Base-by-base conservation (phyloP, 2,329 filamentous ascomycete species). In the Pseudocercospora cruenta region DNA sequence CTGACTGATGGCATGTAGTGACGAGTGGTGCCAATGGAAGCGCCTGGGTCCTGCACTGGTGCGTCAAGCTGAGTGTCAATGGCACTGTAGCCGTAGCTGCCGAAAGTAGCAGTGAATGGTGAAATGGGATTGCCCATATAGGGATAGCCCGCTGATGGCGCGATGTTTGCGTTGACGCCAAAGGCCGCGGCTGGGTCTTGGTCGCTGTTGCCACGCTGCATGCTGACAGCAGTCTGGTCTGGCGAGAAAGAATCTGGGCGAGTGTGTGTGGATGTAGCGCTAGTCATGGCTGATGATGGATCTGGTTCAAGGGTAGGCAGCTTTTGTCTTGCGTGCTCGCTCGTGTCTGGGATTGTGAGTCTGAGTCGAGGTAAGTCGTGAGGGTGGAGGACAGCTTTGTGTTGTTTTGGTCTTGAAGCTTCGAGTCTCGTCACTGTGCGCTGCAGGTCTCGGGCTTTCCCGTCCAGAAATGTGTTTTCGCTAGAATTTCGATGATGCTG, bases 341-440 rank as follows among this genome's bases (percentile, higher is more conserved):
- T 43, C 16, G 24, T 39, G 55, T 57, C 28, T 57, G 53, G 53
- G 53, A 57, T 57, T 33, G 51, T 57, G 24, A 51, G 53, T 57
- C 53, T 57, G 53, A 57, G 53, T 57, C 53, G 53, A 33, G 53
- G 53, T 33, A 28, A 33, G 28, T 33, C 12, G 24, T 57, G 53
- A 33, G 8, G 21, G 12, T n/a, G 28, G 26, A 57, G 22, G 53
- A 14, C 1, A 3, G 53, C 53, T 57, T 57, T 57, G 53, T 39
- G 55, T 1, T 58, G 16, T 58, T 58, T 58, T 58, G 55, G 14
- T 58, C 55, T 39, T 58, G 55, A 58, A 58, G 55, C 26, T 58
- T 58, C 55, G 55, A 58, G 55, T 58, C 55, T 58, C 16, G 28
- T 58, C 55, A 58, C 28, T 58, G 31, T 58, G 33, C 55, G 55